Base-by-base conservation (phyloP, 148 eudicot genomes). In the Rhododendron henanense region DNA sequence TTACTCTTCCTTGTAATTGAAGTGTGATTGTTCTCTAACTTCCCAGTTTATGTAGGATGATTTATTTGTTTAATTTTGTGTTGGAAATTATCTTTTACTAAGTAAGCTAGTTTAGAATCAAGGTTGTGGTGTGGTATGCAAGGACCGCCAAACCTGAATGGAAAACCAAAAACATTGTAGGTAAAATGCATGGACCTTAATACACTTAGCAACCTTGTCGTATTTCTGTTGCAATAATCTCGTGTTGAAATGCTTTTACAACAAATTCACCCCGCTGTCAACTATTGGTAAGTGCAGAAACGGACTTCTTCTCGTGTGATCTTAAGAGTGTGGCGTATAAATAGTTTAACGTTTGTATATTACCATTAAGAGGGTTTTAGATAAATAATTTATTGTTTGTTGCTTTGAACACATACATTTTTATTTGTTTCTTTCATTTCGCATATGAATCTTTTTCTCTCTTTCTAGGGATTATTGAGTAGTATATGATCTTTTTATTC, bases 41-140 rank as follows among this genome's bases (percentile, higher is more conserved):
- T 83, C 11, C 85, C 73, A 79, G 67, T 35, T 78, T 75, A 19
- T 51, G 8, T 51, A 25, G 83, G 45, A 13, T 67, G 25, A 45
- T 28, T 83, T 25, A 23, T 79, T 48, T 23, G 50, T 78, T 25
- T 35, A 15, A 28, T 45, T 65, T 67, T 16, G 14, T 63, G 25
- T n/a, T 5, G 48, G 31, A 48, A 28, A 25, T 28, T 50, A 9
- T 6, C 63, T 14, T 21, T 63, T 33, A 63, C 74, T 82, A 4
- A 61, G 6, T 28, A 61, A 37, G 28, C 53, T 35, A 41, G 75
- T 82, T 63, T 18, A 67, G 78, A 67, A 83, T 67, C 37, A 28
- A 83, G 6, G 39, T 83, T 67, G 78, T 83, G 76, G 57, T 83
- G n/a, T 45, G 48, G 16, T 35, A 31, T 75, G 75, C 33, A 63